A percentile compares a stretch with the other conserved stretches of the same genome.
Evolutionary conservation across 495 filamentous ascomycete species (phyloP).

Genomic region (Tetracladium setigerum): DNA sequence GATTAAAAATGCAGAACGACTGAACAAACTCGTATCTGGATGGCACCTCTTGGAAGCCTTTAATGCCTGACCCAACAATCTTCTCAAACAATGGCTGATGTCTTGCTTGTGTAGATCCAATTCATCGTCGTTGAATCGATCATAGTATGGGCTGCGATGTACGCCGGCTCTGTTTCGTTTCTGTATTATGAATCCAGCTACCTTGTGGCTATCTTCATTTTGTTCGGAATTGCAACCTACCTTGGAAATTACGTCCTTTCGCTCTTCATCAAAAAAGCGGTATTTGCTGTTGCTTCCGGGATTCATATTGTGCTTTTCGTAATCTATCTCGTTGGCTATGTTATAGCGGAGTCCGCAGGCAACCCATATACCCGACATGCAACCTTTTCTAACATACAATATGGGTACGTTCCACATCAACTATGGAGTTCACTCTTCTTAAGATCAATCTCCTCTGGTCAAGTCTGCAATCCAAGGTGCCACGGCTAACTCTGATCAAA

Average conservation of each 20-base stretch:
- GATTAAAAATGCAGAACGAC: too few species aligned
- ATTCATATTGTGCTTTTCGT: slow-evolving; percentile 15
- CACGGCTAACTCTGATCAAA: too few species aligned
- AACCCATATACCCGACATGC: background rate
- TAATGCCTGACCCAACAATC: too few species aligned
- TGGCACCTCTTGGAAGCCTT: too few species aligned
- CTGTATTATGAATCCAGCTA: slow-evolving; percentile 12
- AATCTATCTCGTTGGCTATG: slow-evolving; percentile 14
- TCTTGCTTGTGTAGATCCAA: background rate
- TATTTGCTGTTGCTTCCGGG: slow-evolving; percentile 18
- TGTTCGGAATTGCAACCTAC: slow-evolving; percentile 19
- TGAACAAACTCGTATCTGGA: too few species aligned
- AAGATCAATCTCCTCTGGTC: too few species aligned
- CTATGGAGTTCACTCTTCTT: too few species aligned
- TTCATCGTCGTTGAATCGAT: slow-evolving; percentile 15
- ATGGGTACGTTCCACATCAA: background rate
- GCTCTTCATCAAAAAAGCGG: slow-evolving; percentile 16
- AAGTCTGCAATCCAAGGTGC: too few species aligned
- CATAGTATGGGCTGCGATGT: slow-evolving; percentile 15
- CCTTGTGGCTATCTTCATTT: slow-evolving; percentile 12
- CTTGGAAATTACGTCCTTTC: slow-evolving; percentile 16
- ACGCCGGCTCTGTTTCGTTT: slow-evolving; percentile 4
- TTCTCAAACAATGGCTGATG: too few species aligned
- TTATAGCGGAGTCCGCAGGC: slow-evolving; percentile 12
- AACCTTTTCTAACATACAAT: slow-evolving; percentile 9